Evolutionary conservation across 2,329 filamentous ascomycete species (phyloP).

Genomic region (Diplodia intermedia): DNA sequence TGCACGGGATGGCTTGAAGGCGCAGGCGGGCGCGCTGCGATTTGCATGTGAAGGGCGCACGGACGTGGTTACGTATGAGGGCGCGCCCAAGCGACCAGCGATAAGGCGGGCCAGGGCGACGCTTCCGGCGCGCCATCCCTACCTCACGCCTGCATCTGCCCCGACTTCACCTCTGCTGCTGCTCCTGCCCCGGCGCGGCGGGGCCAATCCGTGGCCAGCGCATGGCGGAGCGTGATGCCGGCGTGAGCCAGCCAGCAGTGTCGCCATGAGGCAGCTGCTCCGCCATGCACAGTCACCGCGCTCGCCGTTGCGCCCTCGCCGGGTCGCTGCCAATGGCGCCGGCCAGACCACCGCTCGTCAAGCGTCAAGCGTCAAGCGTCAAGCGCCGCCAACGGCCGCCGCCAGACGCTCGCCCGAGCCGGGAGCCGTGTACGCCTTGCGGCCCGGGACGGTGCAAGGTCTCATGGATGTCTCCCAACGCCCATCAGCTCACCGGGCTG

Average conservation of each 20-base stretch:
- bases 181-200: not conserved
- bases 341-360: not conserved
- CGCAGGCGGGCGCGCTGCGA: not conserved
- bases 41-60: constrained; percentile 21
- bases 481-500: constrained; percentile 12
- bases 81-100: constrained; percentile 25
- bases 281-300: not conserved
- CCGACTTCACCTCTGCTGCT: not conserved
- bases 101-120: constrained; percentile 29
- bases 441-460: constrained; percentile 19
- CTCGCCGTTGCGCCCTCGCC: not conserved
- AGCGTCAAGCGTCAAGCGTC: too few species aligned
- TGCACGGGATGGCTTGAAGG: not conserved
- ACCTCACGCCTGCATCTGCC: constrained; percentile 4
- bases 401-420: not conserved
- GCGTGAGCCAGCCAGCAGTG: constrained; percentile 12
- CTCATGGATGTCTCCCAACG: constrained; percentile 12
- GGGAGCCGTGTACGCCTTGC: constrained; percentile 13
- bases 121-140: constrained; percentile 26
- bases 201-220: constrained; percentile 16
- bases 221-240: constrained; percentile 22
- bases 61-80: constrained; percentile 25
- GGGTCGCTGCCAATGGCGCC: not conserved
- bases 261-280: constrained; percentile 14
- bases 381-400: not conserved